Base-by-base conservation (phyloP, 106 monocot genomes). In the Acorus calamus region DNA sequence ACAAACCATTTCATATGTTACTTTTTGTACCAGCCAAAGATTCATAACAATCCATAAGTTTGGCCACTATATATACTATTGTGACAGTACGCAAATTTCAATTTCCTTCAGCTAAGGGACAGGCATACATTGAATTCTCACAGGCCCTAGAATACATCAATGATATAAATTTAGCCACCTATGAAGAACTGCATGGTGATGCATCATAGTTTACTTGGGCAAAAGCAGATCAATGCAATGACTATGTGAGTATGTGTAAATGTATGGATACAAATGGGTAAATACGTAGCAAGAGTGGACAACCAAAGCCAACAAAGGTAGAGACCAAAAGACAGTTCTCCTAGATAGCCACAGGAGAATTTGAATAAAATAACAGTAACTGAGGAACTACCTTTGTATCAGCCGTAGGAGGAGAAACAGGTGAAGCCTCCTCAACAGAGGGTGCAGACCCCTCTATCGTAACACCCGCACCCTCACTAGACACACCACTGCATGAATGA, bases 341-440 rank as follows among this genome's bases (percentile, higher is more conserved):
- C 11, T 10, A 6, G 5, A 63, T 2, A 9, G 9, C 8, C 41
- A n/a, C 3, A 63, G 46, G 8, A 47, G 11, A 64, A 13, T 51
- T 14, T 44, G 8, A 44, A 3, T 60, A 8, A 42, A n/a, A n/a
- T n/a, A n/a, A n/a, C n/a, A n/a, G n/a, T n/a, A n/a, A n/a, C n/a
- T n/a, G n/a, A n/a, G n/a, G n/a, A n/a, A n/a, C n/a, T 45, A 94
- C 96, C 91, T 87, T 98, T n/a, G 71, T 67, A 54, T 91, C 98
- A 45, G 82, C 60, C 67, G 74, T 61, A 59, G 82, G 76, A 72
- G 89, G 84, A 57, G 84, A 73, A 14, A 66, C 11, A 4, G 73
- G 60, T n/a, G n/a, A n/a, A 7, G 53, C 74, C 44, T 80, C 84
- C 53, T 56, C 73, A 47, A 44, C 55, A 13, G 57, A 55, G 55